Base-by-base conservation (phyloP, 2,329 filamentous ascomycete genomes). In the Domatiomyces catenatus region DNA sequence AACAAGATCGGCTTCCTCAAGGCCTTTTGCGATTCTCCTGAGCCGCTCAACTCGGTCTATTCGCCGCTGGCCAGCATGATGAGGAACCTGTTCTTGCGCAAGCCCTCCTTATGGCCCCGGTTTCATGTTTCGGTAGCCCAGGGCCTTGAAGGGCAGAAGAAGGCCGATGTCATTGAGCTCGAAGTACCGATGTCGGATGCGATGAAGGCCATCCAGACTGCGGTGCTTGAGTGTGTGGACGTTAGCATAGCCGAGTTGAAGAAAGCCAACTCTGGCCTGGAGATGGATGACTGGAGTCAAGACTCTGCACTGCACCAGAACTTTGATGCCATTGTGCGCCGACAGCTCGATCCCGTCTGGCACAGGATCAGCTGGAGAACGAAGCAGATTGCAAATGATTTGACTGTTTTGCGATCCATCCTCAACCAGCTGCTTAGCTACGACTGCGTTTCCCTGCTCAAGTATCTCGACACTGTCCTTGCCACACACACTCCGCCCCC, bases 231-330 rank as follows among this genome's bases (percentile, higher is more conserved):
- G 64, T 98, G 92, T 63, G 89, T 98, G 17, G 90, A 96, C 66
- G 83, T 87, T 58, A 94, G 88, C 63, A 92, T 98, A 57, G 80
- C 85, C 50, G 92, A 98, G 67, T 75, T 98, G 44, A 93, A 90
- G 64, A 96, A 94, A 68, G 79, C 80, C 17, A 96, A 95, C 62
- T 77, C 81, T 1, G 89, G 88, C 1, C 72, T 98, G 5, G 90
- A 96, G 59, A 89, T 96, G 80, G 89, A 93, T 53, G 89, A 95
- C 62, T 96, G 90, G 90, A 95, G 87, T 47, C 73, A 94, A 17
- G 90, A 96, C 65, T 95, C 86, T 62, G 90, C 90, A 36, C 69
- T 96, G 54, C 84, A 95, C 58, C 86, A 84, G 62, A 94, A 88
- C 61, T 98, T 98, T 64, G 92, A 96, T 64, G 73, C 85, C 53